Percentiles rank a stretch among this genome's conserved stretches.
These are phyloP conservation scores for Diaporthe batatas DNA, from an alignment of 2,329 filamentous ascomycete species.

Conservation along the genomic window DNA sequence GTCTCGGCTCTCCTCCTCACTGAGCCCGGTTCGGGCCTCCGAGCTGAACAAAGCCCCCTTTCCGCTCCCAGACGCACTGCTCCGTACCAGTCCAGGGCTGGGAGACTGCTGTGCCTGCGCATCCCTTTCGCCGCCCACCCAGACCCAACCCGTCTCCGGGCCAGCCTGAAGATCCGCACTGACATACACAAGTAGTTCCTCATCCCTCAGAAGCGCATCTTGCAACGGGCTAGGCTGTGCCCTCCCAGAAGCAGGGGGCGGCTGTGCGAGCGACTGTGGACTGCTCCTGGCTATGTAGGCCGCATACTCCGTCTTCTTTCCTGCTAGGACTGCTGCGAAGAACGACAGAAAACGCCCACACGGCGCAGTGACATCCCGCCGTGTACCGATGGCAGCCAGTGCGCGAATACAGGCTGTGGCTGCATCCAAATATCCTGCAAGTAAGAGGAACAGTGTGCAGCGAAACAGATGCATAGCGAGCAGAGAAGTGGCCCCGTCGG, in stretches of 20 bases:
- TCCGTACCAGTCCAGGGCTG: slow-evolving; percentile 37
- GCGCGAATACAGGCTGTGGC: slow-evolving; percentile 81
- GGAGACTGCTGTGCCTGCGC: slow-evolving; percentile 52
- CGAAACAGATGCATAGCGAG: slow-evolving; percentile 90
- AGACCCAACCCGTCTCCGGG: slow-evolving; percentile 85
- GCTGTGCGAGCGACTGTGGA: slow-evolving; percentile 49
- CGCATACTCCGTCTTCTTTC: slow-evolving; percentile 63
- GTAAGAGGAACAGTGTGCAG: slow-evolving; percentile 83
- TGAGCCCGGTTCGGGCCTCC: slow-evolving; percentile 66
- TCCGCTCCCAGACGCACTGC: slow-evolving; percentile 47
- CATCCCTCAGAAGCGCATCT: slow-evolving; percentile 70
- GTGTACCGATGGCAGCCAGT: slow-evolving; percentile 77
- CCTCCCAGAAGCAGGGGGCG: slow-evolving; percentile 48
- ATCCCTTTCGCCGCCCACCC: slow-evolving; percentile 73
- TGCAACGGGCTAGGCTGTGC: slow-evolving; percentile 48
- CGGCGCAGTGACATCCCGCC: slow-evolving; percentile 78
- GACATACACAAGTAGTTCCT: slow-evolving; percentile 89
- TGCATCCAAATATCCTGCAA: slow-evolving; percentile 78
- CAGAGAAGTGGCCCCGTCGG: slow-evolving; percentile 78
- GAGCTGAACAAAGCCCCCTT: slow-evolving; percentile 57
- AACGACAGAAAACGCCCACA: slow-evolving; percentile 88
- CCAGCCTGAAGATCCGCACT: slow-evolving; percentile 88
- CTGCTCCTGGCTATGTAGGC: slow-evolving; percentile 53
- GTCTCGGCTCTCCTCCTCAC: slow-evolving; percentile 70
- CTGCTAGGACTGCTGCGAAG: slow-evolving; percentile 78